Conservation (phyloP, 768 basidiomycete genomes). For the Agaricus sinodeliciosus region DNA sequence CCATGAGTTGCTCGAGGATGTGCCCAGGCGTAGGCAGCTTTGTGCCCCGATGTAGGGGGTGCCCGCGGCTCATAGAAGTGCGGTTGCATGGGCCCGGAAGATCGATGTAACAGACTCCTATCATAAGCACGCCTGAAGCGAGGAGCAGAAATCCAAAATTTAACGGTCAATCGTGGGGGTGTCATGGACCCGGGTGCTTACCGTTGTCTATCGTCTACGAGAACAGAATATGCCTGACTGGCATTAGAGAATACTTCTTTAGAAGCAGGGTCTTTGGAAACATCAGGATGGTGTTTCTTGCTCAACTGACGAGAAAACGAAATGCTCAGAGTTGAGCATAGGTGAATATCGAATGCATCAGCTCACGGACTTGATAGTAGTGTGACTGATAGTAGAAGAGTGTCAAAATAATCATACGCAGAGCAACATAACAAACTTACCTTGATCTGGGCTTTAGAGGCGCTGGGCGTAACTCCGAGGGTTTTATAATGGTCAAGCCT, state of each 20-base stretch:
- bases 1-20: conserved; percentile 11
- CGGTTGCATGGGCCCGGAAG: conserved; percentile 11
- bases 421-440: conserved; percentile 15
- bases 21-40: conserved; percentile 36
- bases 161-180: not conserved
- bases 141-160: not conserved
- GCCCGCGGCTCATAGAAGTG: conserved; percentile 18
- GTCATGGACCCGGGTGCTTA: conserved; percentile 8
- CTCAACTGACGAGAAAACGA: conserved; percentile 25
- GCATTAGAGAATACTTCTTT: conserved; percentile 30
- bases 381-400: conserved; percentile 25
- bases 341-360: not conserved
- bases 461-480: conserved; percentile 29
- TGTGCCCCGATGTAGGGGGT: conserved; percentile 22
- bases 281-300: conserved; percentile 43
- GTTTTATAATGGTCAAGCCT: conserved; percentile 31
- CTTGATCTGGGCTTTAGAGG: conserved; percentile 38
- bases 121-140: conserved; percentile 36
- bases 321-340: not conserved
- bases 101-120: conserved; percentile 28
- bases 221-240: conserved; percentile 38
- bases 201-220: conserved; percentile 40
- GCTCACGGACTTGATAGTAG: conserved; percentile 31
- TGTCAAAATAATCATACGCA: not conserved
- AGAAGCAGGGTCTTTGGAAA: conserved; percentile 35